phyloP scores from a whole-genome alignment of 2,329 filamentous ascomycete genomes.

The Thielaviopsis euricoi region DNA sequence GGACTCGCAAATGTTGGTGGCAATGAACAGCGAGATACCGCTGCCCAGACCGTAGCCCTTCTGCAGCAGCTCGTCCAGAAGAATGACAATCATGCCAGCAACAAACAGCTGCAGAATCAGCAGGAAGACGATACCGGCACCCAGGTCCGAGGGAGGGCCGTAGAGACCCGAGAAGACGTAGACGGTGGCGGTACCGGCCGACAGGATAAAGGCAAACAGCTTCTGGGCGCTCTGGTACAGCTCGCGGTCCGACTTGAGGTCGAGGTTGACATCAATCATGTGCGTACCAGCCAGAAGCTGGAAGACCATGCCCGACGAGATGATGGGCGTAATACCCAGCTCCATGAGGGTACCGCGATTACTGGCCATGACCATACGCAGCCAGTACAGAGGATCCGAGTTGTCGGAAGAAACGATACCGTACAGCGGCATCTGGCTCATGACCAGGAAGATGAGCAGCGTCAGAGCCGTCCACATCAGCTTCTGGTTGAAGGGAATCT shows the following conservation, averaged over 20 bases:
- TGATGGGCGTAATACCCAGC: constrained; percentile 93
- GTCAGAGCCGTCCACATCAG: constrained; percentile 91
- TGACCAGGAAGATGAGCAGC: constrained; percentile 96
- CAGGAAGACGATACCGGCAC: constrained; percentile 94
- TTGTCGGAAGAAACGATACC: constrained; percentile 98
- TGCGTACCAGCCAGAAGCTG: constrained; percentile 98
- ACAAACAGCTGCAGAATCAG: constrained; percentile 95
- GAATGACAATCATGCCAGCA: constrained; percentile 95
- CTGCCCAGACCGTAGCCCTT: constrained; percentile 98
- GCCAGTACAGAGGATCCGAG: constrained; percentile 97
- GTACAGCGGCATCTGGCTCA: constrained; percentile 99
- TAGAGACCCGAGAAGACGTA: constrained; percentile 98
- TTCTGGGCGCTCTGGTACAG: constrained; percentile 99
- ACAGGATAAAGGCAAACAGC: constrained; percentile 93
- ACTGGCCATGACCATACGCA: constrained; percentile 99
- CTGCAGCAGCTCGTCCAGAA: constrained; percentile 96
- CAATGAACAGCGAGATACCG: constrained; percentile 98
- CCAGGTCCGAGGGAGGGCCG: constrained; percentile 88
- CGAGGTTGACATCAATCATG: constrained; percentile 99
- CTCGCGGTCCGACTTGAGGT: constrained; percentile 98
- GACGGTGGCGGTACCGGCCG: constrained; percentile 92
- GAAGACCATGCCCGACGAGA: constrained; percentile 99
- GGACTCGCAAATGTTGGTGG: constrained; percentile 99
- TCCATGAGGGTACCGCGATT: constrained; percentile 96
- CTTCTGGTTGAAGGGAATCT: constrained; percentile 97